phyloP scores from a whole-genome alignment of 257 asterid species.

The Solanum rostratum region DNA sequence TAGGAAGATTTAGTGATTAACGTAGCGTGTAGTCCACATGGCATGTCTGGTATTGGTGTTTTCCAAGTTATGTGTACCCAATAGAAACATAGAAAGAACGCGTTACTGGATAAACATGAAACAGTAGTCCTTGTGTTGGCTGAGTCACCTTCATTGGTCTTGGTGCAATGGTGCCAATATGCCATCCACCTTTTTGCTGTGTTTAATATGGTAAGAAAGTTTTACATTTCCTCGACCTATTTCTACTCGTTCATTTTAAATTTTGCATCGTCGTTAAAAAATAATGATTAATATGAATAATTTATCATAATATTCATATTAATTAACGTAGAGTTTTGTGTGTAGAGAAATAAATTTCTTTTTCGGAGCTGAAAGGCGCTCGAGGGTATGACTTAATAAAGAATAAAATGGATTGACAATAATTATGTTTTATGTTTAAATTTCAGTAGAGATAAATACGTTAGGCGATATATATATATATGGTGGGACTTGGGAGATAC shows the following conservation, averaged over 20 bases:
- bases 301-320: too few relatives aligned
- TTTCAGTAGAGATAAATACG: not conserved
- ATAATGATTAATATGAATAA: too few relatives aligned
- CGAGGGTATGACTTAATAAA: not conserved
- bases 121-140: not conserved
- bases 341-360: too few relatives aligned
- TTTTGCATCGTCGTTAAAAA: too few relatives aligned
- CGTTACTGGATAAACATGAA: not conserved
- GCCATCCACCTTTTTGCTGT: not conserved
- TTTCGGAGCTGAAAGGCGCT: too few relatives aligned
- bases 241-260: too few relatives aligned
- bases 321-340: too few relatives aligned
- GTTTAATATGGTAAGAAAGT: not conserved
- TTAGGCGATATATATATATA: not conserved
- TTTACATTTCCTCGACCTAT: accelerated
- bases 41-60: not conserved
- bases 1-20: not conserved
- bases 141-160: not conserved
- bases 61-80: not conserved
- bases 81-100: not conserved
- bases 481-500: not conserved
- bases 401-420: not conserved
- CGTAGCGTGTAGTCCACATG: not conserved
- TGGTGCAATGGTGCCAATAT: not conserved
- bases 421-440: not conserved